Percentiles rank a stretch among this genome's conserved stretches.
These are phyloP conservation scores for Talaromyces sp. DNA, from an alignment of 2,329 filamentous ascomycete species.

Conservation along the genomic window DNA sequence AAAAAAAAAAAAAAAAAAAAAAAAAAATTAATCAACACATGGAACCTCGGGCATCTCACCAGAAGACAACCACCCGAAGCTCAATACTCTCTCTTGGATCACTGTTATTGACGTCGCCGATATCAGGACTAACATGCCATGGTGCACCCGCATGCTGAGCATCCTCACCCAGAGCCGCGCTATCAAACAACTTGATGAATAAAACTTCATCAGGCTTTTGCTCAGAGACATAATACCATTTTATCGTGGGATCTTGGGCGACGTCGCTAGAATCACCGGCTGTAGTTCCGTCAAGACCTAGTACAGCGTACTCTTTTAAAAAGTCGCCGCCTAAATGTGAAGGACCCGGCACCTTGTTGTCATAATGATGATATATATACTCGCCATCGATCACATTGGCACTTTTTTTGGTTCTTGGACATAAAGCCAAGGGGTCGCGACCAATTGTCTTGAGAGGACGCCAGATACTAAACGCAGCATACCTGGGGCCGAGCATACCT, in stretches of 20 bases:
- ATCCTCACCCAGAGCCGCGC: not conserved
- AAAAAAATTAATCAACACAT: too few relatives aligned
- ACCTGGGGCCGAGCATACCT: not conserved
- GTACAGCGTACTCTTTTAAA: not conserved
- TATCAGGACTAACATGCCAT: not conserved
- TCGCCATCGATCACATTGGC: not conserved
- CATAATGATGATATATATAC: not conserved
- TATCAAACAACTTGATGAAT: conserved; percentile 3
- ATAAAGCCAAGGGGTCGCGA: not conserved
- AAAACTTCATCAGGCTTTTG: conserved; percentile 1
- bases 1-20: too few relatives aligned
- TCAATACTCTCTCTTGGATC: not conserved
- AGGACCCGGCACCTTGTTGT: conserved; percentile 1
- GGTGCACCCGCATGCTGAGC: not conserved
- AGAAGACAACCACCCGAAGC: conserved; percentile 1
- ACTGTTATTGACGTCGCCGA: not conserved
- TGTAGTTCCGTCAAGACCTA: not conserved
- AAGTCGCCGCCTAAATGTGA: not conserved
- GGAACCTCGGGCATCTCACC: not conserved
- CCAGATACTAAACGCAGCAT: conserved; percentile 2
- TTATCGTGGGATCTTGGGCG: not conserved
- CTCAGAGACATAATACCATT: not conserved
- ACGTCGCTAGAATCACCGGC: not conserved
- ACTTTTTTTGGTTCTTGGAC: not conserved
- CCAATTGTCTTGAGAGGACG: not conserved